Evolutionary conservation across 2,329 filamentous ascomycete genomes (phyloP).

Genomic region (Penicillium capsulatum): DNA sequence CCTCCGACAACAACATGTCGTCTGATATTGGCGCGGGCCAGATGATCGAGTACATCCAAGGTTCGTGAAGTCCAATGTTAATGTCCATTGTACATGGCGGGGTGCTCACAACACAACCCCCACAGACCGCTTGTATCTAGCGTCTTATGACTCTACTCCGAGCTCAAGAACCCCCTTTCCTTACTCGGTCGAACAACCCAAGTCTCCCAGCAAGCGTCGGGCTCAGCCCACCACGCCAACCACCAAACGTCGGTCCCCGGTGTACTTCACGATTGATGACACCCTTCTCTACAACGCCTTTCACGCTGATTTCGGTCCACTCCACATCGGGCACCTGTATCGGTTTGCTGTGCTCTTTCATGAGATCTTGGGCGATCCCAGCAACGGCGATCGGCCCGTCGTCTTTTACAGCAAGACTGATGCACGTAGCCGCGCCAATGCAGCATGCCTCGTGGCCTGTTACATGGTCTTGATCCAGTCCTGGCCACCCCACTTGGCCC

Average conservation of each 20-base stretch:
- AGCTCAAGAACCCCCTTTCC: constrained; percentile 80
- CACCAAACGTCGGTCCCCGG: constrained; percentile 60
- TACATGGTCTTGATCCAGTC: constrained; percentile 99
- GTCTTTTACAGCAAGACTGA: constrained; percentile 96
- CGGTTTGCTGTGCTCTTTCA: constrained; percentile 94
- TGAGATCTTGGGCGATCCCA: constrained; percentile 85
- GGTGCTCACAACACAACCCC: constrained; percentile 15
- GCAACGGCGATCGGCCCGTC: constrained; percentile 82
- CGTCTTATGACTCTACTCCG: constrained; percentile 80
- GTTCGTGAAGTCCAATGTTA: constrained; percentile 50
- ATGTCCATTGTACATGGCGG: constrained; percentile 1
- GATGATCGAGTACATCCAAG: constrained; percentile 93
- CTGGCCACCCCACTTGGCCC: constrained; percentile 92
- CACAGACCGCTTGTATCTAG: constrained; percentile 87
- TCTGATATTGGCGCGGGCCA: constrained; percentile 57
- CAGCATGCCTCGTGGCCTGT: constrained; percentile 88
- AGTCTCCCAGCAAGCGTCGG: constrained; percentile 71
- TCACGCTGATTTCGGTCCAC: constrained; percentile 94
- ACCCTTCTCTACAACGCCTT: constrained; percentile 95
- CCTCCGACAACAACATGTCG: constrained; percentile 40
- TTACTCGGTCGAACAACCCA: constrained; percentile 59
- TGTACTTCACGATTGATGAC: constrained; percentile 95
- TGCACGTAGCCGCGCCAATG: constrained; percentile 82
- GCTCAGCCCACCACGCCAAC: constrained; percentile 56
- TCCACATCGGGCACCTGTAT: constrained; percentile 96